Percentiles rank a stretch among this genome's conserved stretches.
Conservation (phyloP, 164 flowering plant species). For the Kalanchoe fedtschenkoi region DNA sequence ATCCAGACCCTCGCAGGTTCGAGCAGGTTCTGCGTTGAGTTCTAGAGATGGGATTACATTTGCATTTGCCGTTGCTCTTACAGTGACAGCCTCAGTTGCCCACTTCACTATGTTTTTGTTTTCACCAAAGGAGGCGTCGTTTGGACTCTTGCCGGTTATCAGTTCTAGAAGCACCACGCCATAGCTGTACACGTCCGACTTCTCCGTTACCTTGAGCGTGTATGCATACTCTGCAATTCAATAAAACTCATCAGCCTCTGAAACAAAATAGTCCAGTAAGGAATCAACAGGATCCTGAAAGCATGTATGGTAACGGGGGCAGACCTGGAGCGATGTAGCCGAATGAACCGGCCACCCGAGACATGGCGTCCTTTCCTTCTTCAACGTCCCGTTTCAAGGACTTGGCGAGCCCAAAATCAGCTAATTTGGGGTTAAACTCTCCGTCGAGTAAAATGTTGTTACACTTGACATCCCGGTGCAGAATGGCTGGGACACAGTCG, state of each 20-base stretch:
- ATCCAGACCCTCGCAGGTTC: conserved; percentile 6
- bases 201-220: conserved; percentile 47
- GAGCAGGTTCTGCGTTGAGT: conserved; percentile 1
- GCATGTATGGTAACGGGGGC: not conserved
- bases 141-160: conserved; percentile 50
- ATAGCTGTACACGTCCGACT: conserved; percentile 55
- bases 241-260: not conserved
- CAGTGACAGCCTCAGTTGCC: conserved; percentile 40
- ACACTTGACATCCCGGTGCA: conserved; percentile 72
- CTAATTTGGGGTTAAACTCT: conserved; percentile 43
- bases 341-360: conserved; percentile 61
- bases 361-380: conserved; percentile 22
- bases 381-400: conserved; percentile 17
- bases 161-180: conserved; percentile 52
- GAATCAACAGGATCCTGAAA: too few relatives aligned
- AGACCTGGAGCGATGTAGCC: conserved; percentile 88
- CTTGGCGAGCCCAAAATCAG: conserved; percentile 80
- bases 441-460: conserved; percentile 61
- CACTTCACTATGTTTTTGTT: conserved; percentile 58
- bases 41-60: conserved; percentile 14
- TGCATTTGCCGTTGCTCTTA: too few relatives aligned
- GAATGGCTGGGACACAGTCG: conserved; percentile 59
- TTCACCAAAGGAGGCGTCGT: conserved; percentile 37
- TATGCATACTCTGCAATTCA: conserved; percentile 49
- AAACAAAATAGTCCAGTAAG: not conserved